Evolutionary conservation across 1,284 basidiomycete species (phyloP), one percentile per base, ranked within the genome.

Genomic region (Ustilago trichophora): DNA sequence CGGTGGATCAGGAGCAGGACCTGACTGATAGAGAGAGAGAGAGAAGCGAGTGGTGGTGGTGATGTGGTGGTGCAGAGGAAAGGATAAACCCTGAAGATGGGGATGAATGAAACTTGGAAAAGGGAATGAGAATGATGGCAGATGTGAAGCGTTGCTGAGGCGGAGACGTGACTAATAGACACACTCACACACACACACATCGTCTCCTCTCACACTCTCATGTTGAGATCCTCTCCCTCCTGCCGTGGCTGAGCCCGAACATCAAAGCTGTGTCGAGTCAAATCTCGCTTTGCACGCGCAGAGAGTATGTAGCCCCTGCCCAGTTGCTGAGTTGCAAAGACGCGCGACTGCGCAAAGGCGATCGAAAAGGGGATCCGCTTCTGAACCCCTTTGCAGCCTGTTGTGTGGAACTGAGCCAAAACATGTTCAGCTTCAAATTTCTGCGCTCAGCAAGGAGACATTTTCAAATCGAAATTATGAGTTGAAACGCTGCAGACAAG

Each of bases 1-100:
- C 50, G 58, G 65, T 60, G 65, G 19, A 68, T 68, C 65, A 68
- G 65, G 65, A 68, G 53, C 58, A 68, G 65, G 58, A 68, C 65
- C 65, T 68, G 65, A 67, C 24, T 25, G 22, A 21, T 18, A 32
- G 24, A 38, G n/a, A 31, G 34, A 34, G 19, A 34, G 44, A 33
- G n/a, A 7, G 31, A 13, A 19, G 18, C 32, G 33, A n/a, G 43
- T 26, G 21, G n/a, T 26, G 24, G 25, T 13, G 31, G 31, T 36
- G 35, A 11, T 13, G 33, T 35, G 29, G 48, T 35, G 41, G 24
- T 26, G 27, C 10, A 36, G 19, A 13, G 33, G 38, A 31, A n/a
- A 26, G 26, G 49, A 47, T 33, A 52, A 32, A 15, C 16, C 32
- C 25, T 26, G 38, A 25, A 12, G 27, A 31, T 31, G 21, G 46